Base-by-base conservation (phyloP, 257 asterid species). In the Salvia miltiorrhiza region DNA sequence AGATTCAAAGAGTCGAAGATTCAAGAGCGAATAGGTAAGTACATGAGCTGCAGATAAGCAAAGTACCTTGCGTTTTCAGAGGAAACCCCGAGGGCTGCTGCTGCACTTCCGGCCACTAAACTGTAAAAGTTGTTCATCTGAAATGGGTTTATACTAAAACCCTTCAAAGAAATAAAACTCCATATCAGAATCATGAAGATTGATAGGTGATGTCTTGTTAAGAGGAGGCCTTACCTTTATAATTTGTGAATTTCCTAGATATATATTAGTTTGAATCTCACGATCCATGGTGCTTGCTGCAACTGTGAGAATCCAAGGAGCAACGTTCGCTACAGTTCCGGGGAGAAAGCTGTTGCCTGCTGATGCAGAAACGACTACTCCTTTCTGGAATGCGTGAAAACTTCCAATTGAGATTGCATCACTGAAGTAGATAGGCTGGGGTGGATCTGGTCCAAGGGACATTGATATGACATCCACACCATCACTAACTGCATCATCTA, bases 231-330 rank as follows among this genome's bases (percentile, higher is more conserved):
- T 30, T 53, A 84, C 90, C 85, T 77, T 79, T 7, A 80, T 73
- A 39, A 71, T 33, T 71, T 72, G 71, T 61, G 85, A 75, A 69
- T 84, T 82, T 59, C 88, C 83, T 40, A 84, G 78, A 53, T 70
- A 72, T 48, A 87, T 62, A 30, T 71, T 65, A 19, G 87, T 63
- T 53, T 53, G 77, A 9, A 79, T 41, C 54, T 82, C 84, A 12
- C 83, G 80, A 70, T 82, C 85, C 63, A 79, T 79, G 56, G 85
- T 77, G 74, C 85, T 81, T 47, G 90, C 87, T 37, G 85, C 90
- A 35, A 82, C 82, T 13, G 85, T 81, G 52, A 82, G 81, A 7
- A 79, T 70, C 90, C 87, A 84, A 16, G 90, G 87, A 49, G 84
- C 87, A 33, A 73, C 76, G 35, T 82, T 84, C 9, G 58, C 21